Base-by-base conservation (phyloP, 257 asterid genomes). In the Capsicum baccatum region DNA sequence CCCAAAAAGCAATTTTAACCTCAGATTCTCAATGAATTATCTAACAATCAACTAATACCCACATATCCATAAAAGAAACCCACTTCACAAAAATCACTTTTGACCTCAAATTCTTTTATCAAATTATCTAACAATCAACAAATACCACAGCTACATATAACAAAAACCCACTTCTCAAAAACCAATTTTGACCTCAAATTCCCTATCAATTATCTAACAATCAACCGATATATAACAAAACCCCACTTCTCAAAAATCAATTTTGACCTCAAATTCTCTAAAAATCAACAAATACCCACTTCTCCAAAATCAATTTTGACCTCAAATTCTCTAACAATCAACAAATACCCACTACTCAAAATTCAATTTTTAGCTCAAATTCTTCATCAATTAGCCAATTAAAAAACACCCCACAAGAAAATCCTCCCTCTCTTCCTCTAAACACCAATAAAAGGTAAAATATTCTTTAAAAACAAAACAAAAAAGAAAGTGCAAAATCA, bases 1-100 rank as follows among this genome's bases (percentile, higher is more conserved):
- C 80, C 57, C 85, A 88, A 88, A 90, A 70, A 79, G 14, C 87
- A 82, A 82, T 85, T 84, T 90, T 88, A 52, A 86, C 83, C 89
- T 80, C 62, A 82, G 35, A 66, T 79, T 11, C 52, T 19, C 42
- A 26, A 21, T n/a, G 15, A 21, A 63, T 63, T 15, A 21, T 39
- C 44, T 39, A 39, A 39, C 4, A 39, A 39, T 39, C 3, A 4
- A 39, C 44, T 4, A 39, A 39, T 39, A 39, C 33, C 33, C 33
- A 26, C 5, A 39, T 39, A 39, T 0, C 8, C 48, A 44, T 4
- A 4, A 26, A 26, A 26, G 33, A 26, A 26, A 44, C 48, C 85
- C 94, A 87, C 21, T 11, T 63, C 44, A 3, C 86, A 88, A 88
- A 90, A 70, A 73, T 14, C 87, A 44, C 83, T 85, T 83, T 90